These are phyloP conservation scores for Ramularia endophylla DNA, from an alignment of 2,329 filamentous ascomycete species.

Conservation along the genomic window DNA sequence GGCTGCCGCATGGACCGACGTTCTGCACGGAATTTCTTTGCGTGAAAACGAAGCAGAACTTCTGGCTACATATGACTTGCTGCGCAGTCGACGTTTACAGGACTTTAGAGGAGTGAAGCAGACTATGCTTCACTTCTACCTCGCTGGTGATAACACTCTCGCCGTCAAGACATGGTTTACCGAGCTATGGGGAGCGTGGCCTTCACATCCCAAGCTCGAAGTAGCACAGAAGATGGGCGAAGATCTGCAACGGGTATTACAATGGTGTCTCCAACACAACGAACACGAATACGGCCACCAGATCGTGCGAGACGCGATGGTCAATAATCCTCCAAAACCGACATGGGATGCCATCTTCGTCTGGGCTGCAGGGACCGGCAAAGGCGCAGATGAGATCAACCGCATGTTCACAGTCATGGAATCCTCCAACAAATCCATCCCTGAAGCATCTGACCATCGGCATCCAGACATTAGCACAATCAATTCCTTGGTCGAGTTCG, in stretches of 20 bases:
- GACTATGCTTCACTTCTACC: slow-evolving; percentile 50
- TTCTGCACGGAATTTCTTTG: slow-evolving; percentile 52
- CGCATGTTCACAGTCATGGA: slow-evolving; percentile 66
- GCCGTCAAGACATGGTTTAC: slow-evolving; percentile 60
- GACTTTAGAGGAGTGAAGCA: background rate
- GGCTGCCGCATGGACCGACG: slow-evolving; percentile 24
- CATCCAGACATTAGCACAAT: slow-evolving; percentile 63
- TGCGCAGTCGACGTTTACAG: slow-evolving; percentile 34
- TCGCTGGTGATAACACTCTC: slow-evolving; percentile 50
- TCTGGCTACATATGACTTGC: slow-evolving; percentile 48
- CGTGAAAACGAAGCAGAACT: slow-evolving; percentile 56
- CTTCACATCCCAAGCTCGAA: background rate
- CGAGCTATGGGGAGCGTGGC: slow-evolving; percentile 27
- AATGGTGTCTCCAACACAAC: slow-evolving; percentile 37
- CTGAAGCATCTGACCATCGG: slow-evolving; percentile 21
- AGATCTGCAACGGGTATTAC: slow-evolving; percentile 10
- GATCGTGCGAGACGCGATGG: slow-evolving; percentile 45
- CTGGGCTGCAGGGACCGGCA: slow-evolving; percentile 68
- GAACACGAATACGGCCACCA: slow-evolving; percentile 57
- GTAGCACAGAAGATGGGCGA: background rate
- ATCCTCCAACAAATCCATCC: slow-evolving; percentile 19
- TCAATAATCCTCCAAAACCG: slow-evolving; percentile 23
- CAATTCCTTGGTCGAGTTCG: slow-evolving; percentile 68
- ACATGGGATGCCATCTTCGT: slow-evolving; percentile 68
- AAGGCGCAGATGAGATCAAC: slow-evolving; percentile 64